Evolutionary conservation across 306 rosid genomes (phyloP).

Genomic region (Quercus engelmannii): DNA sequence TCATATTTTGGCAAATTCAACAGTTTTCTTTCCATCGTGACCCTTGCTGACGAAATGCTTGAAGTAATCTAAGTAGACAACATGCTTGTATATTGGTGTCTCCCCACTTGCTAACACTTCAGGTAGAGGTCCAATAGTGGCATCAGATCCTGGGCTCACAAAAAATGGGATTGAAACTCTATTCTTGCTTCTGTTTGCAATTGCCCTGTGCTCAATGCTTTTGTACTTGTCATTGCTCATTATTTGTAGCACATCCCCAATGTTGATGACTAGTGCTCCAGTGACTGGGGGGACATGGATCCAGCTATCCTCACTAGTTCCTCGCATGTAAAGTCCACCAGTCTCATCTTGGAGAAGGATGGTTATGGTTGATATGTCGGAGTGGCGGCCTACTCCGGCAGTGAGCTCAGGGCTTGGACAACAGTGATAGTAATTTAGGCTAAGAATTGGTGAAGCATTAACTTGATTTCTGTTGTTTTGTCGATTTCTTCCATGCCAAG

Average conservation of each 20-base stretch:
- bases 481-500: slow-evolving; percentile 30
- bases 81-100: slow-evolving; percentile 29
- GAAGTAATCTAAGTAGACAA: slow-evolving; percentile 34
- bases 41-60: slow-evolving; percentile 42
- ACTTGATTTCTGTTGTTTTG: slow-evolving; percentile 21
- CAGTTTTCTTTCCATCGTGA: slow-evolving; percentile 43
- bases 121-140: slow-evolving; percentile 31
- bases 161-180: slow-evolving; percentile 42
- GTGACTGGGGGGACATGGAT: slow-evolving; percentile 30
- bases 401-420: slow-evolving; percentile 39
- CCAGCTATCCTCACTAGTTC: slow-evolving; percentile 31
- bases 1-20: slow-evolving; percentile 35
- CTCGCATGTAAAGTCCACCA: slow-evolving; percentile 33
- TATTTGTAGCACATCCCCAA: slow-evolving; percentile 43
- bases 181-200: slow-evolving; percentile 25
- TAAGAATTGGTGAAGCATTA: slow-evolving; percentile 29
- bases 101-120: slow-evolving; percentile 32
- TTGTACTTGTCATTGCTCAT: slow-evolving; percentile 35
- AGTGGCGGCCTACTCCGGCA: slow-evolving; percentile 34
- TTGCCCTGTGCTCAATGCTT: slow-evolving; percentile 36
- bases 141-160: slow-evolving; percentile 34
- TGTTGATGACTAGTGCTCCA: slow-evolving; percentile 37
- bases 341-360: slow-evolving; percentile 40
- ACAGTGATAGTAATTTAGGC: slow-evolving; percentile 36
- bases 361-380: slow-evolving; percentile 38